Percentiles rank a stretch among this genome's conserved stretches.
Conservation (phyloP, 2,329 filamentous ascomycete species). For the Escovopsis sp. region DNA sequence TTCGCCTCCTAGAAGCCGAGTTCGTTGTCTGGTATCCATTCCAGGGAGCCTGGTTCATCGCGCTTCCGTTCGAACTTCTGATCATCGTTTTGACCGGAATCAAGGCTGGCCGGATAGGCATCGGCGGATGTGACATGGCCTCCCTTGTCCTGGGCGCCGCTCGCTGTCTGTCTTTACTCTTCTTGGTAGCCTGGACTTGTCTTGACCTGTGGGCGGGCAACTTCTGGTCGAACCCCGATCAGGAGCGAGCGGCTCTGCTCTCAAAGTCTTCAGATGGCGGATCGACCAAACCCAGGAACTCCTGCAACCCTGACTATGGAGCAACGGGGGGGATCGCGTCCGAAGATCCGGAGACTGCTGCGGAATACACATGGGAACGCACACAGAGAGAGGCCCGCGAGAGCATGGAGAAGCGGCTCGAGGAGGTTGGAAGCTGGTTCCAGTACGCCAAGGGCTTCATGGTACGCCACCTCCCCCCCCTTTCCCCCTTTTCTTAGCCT, state of each 20-base stretch:
- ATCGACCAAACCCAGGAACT: constrained; percentile 3
- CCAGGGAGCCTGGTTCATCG: constrained; percentile 45
- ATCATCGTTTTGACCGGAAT: constrained; percentile 20
- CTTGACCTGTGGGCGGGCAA: constrained; percentile 13
- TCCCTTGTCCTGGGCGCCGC: constrained; percentile 10
- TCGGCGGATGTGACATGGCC: constrained; percentile 9
- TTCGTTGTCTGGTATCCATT: constrained; percentile 46
- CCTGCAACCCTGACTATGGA: constrained; percentile 23
- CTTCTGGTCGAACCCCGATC: constrained; percentile 23
- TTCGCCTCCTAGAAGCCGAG: constrained; percentile 33
- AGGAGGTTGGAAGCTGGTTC: constrained; percentile 62
- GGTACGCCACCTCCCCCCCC: constrained; percentile 19
- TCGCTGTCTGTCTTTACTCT: constrained; percentile 12
- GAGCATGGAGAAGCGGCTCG: constrained; percentile 51
- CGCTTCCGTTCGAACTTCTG: constrained; percentile 37
- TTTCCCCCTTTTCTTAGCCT: neutral
- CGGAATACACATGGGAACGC: constrained; percentile 40
- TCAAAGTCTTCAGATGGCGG: constrained; percentile 13
- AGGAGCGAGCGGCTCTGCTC: constrained; percentile 44
- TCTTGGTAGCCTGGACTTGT: constrained; percentile 14
- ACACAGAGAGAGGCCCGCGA: constrained; percentile 37
- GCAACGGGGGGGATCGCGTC: constrained; percentile 23
- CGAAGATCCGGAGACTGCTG: constrained; percentile 21
- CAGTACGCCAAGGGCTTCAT: constrained; percentile 60
- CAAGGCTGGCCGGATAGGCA: constrained; percentile 1